Conservation (phyloP, 371 early-diverging fungal species). For the Mortierella sp. region DNA sequence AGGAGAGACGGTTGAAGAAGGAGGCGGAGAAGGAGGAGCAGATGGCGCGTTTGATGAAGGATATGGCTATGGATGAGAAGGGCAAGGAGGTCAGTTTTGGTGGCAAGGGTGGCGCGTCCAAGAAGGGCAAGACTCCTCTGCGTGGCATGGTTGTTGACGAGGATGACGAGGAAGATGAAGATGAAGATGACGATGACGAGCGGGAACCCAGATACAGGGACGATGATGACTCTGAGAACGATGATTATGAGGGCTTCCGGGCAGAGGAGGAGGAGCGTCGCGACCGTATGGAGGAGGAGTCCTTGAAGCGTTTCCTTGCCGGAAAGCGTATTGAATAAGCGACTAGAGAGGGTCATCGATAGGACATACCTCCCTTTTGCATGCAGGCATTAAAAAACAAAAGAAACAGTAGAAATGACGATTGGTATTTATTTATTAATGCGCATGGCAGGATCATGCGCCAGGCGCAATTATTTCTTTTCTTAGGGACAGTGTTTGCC, state of each 20-base stretch:
- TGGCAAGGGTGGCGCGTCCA: background rate
- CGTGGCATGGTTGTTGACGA: constrained; percentile 49
- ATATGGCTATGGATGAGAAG: constrained; percentile 41
- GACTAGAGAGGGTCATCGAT: background rate
- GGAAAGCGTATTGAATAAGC: constrained; percentile 57
- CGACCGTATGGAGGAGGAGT: constrained; percentile 17
- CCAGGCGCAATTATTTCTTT: background rate
- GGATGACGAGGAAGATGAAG: constrained; percentile 53
- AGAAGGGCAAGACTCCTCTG: constrained; percentile 2
- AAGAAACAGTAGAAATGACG: background rate
- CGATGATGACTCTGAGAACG: constrained; percentile 16
- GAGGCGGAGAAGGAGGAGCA: constrained; percentile 55
- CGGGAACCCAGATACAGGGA: constrained; percentile 36
- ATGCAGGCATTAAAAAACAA: background rate
- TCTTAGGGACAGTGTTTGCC: no score
- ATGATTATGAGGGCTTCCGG: constrained; percentile 18
- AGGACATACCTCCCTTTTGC: background rate
- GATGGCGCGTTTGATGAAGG: constrained; percentile 44
- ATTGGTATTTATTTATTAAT: background rate
- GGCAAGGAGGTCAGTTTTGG: constrained; percentile 27
- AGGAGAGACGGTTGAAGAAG: constrained; percentile 39
- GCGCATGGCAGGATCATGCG: background rate
- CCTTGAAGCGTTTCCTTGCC: constrained; percentile 16
- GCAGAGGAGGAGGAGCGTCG: constrained; percentile 19
- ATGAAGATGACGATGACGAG: constrained; percentile 59